Evolutionary conservation across 2,329 filamentous ascomycete genomes (phyloP).

Genomic region (Ascochyta rabiei): DNA sequence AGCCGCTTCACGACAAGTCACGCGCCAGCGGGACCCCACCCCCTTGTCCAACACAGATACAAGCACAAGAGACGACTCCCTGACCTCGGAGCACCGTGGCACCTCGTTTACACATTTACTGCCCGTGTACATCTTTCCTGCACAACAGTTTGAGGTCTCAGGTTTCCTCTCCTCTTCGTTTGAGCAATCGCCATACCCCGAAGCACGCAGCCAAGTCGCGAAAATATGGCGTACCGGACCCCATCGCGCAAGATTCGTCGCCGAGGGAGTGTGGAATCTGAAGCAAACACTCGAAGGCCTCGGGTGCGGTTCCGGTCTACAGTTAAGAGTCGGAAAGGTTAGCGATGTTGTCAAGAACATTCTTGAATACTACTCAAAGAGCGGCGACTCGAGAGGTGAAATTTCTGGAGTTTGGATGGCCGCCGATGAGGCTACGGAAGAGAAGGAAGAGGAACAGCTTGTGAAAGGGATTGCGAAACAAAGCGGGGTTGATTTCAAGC

Average conservation of each 20-base stretch:
- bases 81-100: conserved; percentile 29
- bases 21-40: conserved; percentile 14
- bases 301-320: conserved; percentile 61
- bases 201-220: conserved; percentile 69
- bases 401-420: conserved; percentile 77
- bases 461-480: conserved; percentile 61
- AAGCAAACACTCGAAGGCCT: conserved; percentile 66
- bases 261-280: conserved; percentile 74
- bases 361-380: conserved; percentile 53
- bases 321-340: conserved; percentile 67
- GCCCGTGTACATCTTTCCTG: conserved; percentile 69
- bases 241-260: conserved; percentile 73
- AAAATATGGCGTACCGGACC: conserved; percentile 76
- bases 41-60: conserved; percentile 15
- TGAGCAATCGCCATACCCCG: conserved; percentile 64
- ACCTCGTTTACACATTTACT: conserved; percentile 62
- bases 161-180: conserved; percentile 66
- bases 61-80: conserved; percentile 48
- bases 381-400: conserved; percentile 40
- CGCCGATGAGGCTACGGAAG: conserved; percentile 71
- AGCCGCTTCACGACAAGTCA: conserved; percentile 49
- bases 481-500: conserved; percentile 63
- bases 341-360: conserved; percentile 66
- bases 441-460: conserved; percentile 66
- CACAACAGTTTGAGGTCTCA: conserved; percentile 75